These are phyloP conservation scores for Chlorophyllum brunneum DNA, from an alignment of 768 basidiomycete genomes.

Conservation along the genomic window DNA sequence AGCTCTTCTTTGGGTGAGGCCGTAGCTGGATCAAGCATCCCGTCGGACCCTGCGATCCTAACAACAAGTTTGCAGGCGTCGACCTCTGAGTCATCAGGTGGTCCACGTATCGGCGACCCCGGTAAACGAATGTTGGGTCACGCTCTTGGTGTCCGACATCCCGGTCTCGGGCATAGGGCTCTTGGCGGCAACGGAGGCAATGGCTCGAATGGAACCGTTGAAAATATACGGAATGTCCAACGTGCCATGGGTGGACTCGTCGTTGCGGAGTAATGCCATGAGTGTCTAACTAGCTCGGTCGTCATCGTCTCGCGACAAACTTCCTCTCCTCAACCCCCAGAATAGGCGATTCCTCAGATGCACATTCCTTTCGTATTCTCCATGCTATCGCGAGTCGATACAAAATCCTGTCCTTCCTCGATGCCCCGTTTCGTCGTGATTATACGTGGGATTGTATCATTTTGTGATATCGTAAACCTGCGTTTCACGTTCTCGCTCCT, in stretches of 20 bases:
- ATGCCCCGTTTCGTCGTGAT: conserved; percentile 2
- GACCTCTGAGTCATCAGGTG: conserved; percentile 31
- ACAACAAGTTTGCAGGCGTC: conserved; percentile 46
- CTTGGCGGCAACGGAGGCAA: conserved; percentile 37
- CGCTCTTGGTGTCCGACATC: conserved; percentile 81
- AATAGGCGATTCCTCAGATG: background rate
- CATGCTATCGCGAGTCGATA: conserved; percentile 12
- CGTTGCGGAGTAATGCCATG: conserved; percentile 58
- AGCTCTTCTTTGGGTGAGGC: conserved; percentile 63
- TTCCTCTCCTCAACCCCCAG: background rate
- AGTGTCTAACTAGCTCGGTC: background rate
- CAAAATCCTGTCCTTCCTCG: conserved; percentile 14
- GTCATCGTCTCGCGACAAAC: background rate
- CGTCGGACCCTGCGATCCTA: conserved; percentile 67
- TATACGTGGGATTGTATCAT: background rate
- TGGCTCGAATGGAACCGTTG: conserved; percentile 40
- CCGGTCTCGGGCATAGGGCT: conserved; percentile 60
- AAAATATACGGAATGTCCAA: conserved; percentile 64
- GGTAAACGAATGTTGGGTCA: conserved; percentile 88
- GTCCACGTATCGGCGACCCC: conserved; percentile 84
- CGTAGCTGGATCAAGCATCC: conserved; percentile 38
- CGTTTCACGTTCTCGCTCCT: background rate
- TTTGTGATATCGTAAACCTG: background rate
- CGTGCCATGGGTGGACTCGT: conserved; percentile 72
- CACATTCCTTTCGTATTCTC: conserved; percentile 13